These are phyloP conservation scores for Rusavskia elegans DNA, from an alignment of 495 filamentous ascomycete species.

Conservation along the genomic window DNA sequence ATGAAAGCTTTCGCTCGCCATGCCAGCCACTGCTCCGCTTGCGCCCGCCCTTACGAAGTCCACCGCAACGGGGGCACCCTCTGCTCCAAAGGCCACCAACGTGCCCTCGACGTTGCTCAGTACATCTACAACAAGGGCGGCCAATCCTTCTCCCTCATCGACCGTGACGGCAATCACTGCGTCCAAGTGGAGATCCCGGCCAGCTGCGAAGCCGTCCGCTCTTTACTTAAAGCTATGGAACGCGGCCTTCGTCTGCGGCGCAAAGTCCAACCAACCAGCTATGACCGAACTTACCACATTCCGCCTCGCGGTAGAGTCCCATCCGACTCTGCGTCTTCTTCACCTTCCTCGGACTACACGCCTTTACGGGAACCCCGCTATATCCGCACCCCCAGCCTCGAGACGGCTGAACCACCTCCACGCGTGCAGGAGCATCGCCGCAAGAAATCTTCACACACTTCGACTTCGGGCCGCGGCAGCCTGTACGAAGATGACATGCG, in stretches of 20 bases:
- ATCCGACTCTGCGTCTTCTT: neutral
- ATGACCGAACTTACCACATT: conserved; percentile 27
- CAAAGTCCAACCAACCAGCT: conserved; percentile 18
- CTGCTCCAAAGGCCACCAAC: conserved; percentile 31
- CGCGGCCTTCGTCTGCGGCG: conserved; percentile 26
- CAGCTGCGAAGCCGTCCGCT: conserved; percentile 22
- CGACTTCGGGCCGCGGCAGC: conserved; percentile 4
- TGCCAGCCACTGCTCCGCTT: conserved; percentile 26
- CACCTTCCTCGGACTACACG: neutral
- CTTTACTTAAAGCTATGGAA: conserved; percentile 31
- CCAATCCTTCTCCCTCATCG: conserved; percentile 31
- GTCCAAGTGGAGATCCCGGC: conserved; percentile 34
- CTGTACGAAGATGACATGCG: conserved; percentile 11
- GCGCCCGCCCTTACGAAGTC: conserved; percentile 23
- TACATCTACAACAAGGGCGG: conserved; percentile 34
- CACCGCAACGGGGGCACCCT: conserved; percentile 21
- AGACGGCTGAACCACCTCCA: conserved; percentile 1
- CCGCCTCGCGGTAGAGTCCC: conserved; percentile 12
- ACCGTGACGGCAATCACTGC: conserved; percentile 24
- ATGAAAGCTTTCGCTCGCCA: conserved; percentile 25
- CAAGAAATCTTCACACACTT: neutral
- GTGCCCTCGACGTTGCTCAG: conserved; percentile 29
- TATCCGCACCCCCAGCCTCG: conserved; percentile 2
- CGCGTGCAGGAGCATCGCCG: neutral
- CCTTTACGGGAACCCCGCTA: conserved; percentile 3